Evolutionary conservation across 2,329 filamentous ascomycete species (phyloP).

Genomic region (Cladosporium halotolerans): DNA sequence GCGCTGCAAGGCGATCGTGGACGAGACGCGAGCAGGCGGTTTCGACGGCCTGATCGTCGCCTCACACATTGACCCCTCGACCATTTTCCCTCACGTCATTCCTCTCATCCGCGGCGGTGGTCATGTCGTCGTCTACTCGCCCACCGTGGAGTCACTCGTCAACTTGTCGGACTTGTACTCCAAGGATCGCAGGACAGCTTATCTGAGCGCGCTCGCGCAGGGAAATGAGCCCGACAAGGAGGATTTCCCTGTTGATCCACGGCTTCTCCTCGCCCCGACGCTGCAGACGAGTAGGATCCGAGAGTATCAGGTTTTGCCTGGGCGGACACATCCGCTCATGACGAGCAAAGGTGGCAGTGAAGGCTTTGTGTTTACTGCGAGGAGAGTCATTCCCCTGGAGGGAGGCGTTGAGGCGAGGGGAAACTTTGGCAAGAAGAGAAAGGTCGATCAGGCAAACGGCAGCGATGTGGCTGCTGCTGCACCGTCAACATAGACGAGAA

Average conservation of each 20-base stretch:
- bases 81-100: constrained; percentile 66
- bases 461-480: background rate
- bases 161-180: constrained; percentile 78
- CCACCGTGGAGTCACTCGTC: constrained; percentile 70
- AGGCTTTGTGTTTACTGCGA: constrained; percentile 82
- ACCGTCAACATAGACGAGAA: no score
- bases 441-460: constrained; percentile 29
- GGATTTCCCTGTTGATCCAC: constrained; percentile 84
- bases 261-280: constrained; percentile 68
- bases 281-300: constrained; percentile 75
- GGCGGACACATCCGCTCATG: constrained; percentile 91
- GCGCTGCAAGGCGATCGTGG: constrained; percentile 63
- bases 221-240: constrained; percentile 37
- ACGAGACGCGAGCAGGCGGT: constrained; percentile 65
- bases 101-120: constrained; percentile 79
- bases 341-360: constrained; percentile 80
- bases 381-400: constrained; percentile 70
- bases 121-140: constrained; percentile 78
- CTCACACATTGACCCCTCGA: constrained; percentile 71
- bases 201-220: constrained; percentile 43
- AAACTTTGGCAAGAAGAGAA: constrained; percentile 62
- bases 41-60: constrained; percentile 82
- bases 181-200: constrained; percentile 71
- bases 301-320: constrained; percentile 85
- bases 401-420: constrained; percentile 79